A percentile compares a stretch with the other conserved stretches of the same genome.
Conservation (phyloP, 2,329 filamentous ascomycete species). For the Paraphoma sp. region DNA sequence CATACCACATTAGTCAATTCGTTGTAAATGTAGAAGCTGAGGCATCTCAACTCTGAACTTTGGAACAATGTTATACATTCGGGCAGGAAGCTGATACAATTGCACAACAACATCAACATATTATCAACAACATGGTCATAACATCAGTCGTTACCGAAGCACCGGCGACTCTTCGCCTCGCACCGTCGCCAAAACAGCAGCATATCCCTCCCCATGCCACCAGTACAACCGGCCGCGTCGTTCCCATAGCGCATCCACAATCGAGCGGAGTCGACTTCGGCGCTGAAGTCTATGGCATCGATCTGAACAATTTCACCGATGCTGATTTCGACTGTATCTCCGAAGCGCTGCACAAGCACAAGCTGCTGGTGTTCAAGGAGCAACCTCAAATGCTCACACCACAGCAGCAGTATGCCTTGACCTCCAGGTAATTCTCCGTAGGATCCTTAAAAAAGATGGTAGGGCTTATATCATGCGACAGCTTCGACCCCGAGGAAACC, state of each 20-base stretch:
- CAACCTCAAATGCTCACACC: constrained; percentile 14
- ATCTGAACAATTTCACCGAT: constrained; percentile 16
- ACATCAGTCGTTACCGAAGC: background rate
- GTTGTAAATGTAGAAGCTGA: no score
- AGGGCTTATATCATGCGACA: background rate
- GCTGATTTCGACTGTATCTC: constrained; percentile 15
- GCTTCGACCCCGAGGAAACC: constrained; percentile 16
- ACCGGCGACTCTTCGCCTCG: background rate
- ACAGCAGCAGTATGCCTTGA: constrained; percentile 12
- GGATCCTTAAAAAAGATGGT: background rate
- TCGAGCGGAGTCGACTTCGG: constrained; percentile 13
- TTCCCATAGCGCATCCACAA: constrained; percentile 6
- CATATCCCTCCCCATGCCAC: constrained; percentile 9
- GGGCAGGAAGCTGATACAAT: no score
- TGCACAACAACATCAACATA: background rate
- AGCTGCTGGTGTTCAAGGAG: constrained; percentile 15
- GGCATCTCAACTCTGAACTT: no score
- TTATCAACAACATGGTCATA: background rate
- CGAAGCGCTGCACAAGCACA: constrained; percentile 10
- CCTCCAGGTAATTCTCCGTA: constrained; percentile 3
- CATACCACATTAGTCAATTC: no score
- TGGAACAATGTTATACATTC: no score
- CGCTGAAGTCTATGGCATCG: constrained; percentile 15
- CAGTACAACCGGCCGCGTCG: constrained; percentile 6
- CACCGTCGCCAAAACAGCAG: background rate